Base-by-base conservation (phyloP, 2,329 filamentous ascomycete genomes). In the Aotearoamyces nothofagi region DNA sequence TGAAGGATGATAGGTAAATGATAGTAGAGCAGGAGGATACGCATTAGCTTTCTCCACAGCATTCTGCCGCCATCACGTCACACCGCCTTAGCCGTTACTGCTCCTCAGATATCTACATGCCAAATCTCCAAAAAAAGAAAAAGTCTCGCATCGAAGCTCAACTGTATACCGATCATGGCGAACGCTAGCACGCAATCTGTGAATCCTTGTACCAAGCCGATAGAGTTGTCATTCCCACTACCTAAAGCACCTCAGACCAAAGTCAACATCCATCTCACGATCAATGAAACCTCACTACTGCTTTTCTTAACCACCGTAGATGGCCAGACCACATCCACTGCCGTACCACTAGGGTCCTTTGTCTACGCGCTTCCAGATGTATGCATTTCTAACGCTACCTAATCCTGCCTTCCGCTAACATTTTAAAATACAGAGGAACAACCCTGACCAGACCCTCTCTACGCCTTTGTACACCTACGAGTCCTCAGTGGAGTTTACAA, bases 321-420 rank as follows among this genome's bases (percentile, higher is more conserved):
- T 15, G 57, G 58, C 31, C 67, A 68, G 29, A 63, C 70, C 23
- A 49, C 53, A n/a, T 56, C 56, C 9, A 47, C 53, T 6, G 49
- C 61, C 5, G 57, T 66, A 22, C 58, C 66, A 27, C 65, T 96
- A 54, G 87, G 90, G 3, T 93, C 83, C 27, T 87, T 96, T 47
- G 81, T 96, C 25, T 96, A 93, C 50, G 81, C 86, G 3, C 69
- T 98, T 51, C 87, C 90, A 10, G 79, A 93, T 56, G 90, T 93
- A 58, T 43, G 60, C 49, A 29, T 11, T 27, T 25, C 17, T 13
- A 17, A 13, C 15, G 10, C 15, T 12, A 16, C 11, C 3, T 31
- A 19, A 14, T 9, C 3, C 22, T 12, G 15, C 14, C 17, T 17
- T 14, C 15, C 14, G 22, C 31, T 47, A 30, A 47, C 15, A 33